A percentile compares a stretch with the other conserved stretches of the same genome.
These are phyloP conservation scores for Arabis hirsuta DNA, from an alignment of 345 rosid genomes.

Conservation along the genomic window DNA sequence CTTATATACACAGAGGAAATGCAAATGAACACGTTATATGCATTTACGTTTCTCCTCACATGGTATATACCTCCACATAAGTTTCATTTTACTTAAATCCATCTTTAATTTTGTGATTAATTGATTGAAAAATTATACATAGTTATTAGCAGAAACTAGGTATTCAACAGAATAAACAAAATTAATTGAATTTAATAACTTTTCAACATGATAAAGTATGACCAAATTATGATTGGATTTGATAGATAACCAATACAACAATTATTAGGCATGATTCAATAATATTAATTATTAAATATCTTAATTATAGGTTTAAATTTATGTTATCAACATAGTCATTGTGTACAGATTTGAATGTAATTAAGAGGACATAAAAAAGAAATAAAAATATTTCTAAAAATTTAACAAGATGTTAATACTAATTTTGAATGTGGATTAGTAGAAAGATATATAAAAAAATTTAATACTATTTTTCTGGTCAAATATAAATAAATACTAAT, in stretches of 20 bases:
- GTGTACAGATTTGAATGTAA: slow-evolving; percentile 9
- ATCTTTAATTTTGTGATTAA: background rate
- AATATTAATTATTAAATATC: background rate
- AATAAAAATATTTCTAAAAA: background rate
- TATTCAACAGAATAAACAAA: background rate
- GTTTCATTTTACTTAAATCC: background rate
- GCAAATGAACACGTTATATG: too few relatives aligned
- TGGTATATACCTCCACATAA: background rate
- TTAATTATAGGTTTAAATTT: background rate
- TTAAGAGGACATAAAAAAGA: background rate
- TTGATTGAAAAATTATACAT: background rate
- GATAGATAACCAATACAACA: background rate
- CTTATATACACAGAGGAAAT: too few relatives aligned
- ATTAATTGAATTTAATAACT: background rate
- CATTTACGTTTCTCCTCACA: too few relatives aligned
- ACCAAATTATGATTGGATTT: background rate
- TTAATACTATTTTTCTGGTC: too few relatives aligned
- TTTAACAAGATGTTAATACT: background rate
- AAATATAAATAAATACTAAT: background rate
- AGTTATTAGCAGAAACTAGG: too few relatives aligned
- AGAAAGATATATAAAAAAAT: too few relatives aligned
- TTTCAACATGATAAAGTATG: background rate
- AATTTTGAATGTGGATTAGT: background rate
- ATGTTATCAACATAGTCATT: slow-evolving; percentile 4
- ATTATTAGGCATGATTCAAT: slow-evolving; percentile 17